Conservation (phyloP, 495 filamentous ascomycete genomes). For the Penicillium nucicola region DNA sequence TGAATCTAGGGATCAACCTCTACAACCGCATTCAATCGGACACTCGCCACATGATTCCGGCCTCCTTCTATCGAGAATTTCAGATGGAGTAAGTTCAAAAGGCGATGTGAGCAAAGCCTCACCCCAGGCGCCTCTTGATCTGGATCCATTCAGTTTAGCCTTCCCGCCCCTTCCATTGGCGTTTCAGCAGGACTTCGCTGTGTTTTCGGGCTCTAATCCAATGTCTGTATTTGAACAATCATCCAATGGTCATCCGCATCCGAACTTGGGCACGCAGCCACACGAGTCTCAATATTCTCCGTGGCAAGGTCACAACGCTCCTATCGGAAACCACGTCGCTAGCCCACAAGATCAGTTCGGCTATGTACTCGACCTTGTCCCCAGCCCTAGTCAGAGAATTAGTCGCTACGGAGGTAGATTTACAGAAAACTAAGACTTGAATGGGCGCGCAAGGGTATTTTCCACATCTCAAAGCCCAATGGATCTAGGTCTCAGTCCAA, state of each 20-base stretch:
- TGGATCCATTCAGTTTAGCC: conserved; percentile 25
- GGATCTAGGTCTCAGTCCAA: too few species aligned
- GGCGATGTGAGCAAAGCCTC: conserved; percentile 4
- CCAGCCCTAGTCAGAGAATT: conserved; percentile 14
- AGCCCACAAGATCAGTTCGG: conserved; percentile 4
- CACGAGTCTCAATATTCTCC: background rate
- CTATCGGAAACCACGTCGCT: background rate
- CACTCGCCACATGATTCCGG: background rate
- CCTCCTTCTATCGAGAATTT: too few species aligned
- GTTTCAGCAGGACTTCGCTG: conserved; percentile 25
- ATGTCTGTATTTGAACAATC: background rate
- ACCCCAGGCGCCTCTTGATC: conserved; percentile 11
- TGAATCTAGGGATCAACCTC: conserved; percentile 10
- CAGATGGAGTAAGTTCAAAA: too few species aligned
- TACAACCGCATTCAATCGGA: background rate
- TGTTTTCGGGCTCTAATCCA: conserved; percentile 1
- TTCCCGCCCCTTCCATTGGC: conserved; percentile 34
- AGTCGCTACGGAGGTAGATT: conserved; percentile 14
- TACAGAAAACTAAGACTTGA: too few species aligned
- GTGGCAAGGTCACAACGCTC: conserved; percentile 2
- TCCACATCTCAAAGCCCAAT: too few species aligned
- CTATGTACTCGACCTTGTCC: background rate
- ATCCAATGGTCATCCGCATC: background rate
- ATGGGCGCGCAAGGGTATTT: too few species aligned
- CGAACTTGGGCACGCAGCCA: background rate